A percentile compares a stretch with the other conserved stretches of the same genome.
These are phyloP conservation scores for Teratosphaeriaceae sp. DNA, from an alignment of 2,329 filamentous ascomycete genomes.

Conservation along the genomic window DNA sequence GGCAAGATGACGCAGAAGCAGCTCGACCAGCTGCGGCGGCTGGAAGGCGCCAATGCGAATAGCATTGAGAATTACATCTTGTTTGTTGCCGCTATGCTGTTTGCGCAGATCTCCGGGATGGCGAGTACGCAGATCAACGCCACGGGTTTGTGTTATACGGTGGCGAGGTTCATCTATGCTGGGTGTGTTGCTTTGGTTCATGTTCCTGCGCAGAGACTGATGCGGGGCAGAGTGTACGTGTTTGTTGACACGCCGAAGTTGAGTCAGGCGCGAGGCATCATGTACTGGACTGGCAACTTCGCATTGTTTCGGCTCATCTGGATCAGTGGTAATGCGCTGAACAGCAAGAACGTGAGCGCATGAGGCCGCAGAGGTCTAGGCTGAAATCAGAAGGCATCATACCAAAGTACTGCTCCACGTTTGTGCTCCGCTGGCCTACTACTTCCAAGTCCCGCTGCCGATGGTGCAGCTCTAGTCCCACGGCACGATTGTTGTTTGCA, in stretches of 20 bases:
- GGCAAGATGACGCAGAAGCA: conserved; percentile 39
- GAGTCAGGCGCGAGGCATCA: conserved; percentile 32
- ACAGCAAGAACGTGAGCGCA: conserved; percentile 4
- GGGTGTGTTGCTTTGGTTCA: too few relatives aligned
- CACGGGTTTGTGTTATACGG: conserved; percentile 35
- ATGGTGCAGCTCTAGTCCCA: too few relatives aligned
- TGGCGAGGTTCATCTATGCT: conserved; percentile 37
- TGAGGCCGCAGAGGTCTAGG: too few relatives aligned
- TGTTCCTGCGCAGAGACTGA: too few relatives aligned
- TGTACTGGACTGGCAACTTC: conserved; percentile 41
- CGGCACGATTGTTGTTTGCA: too few relatives aligned
- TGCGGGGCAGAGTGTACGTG: too few relatives aligned
- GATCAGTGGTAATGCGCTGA: conserved; percentile 28
- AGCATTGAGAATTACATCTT: conserved; percentile 38
- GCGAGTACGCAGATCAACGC: conserved; percentile 31
- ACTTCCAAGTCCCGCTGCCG: too few relatives aligned
- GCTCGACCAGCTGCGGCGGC: conserved; percentile 38
- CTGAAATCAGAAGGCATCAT: too few relatives aligned
- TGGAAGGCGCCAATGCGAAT: conserved; percentile 43
- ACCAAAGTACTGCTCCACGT: too few relatives aligned
- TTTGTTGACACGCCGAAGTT: conserved; percentile 30
- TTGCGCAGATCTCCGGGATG: conserved; percentile 37
- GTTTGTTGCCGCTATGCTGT: conserved; percentile 33
- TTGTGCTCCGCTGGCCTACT: too few relatives aligned
- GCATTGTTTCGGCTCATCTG: conserved; percentile 35